Base-by-base conservation (phyloP, 2,329 filamentous ascomycete genomes). In the Chaetomiaceae sp. region DNA sequence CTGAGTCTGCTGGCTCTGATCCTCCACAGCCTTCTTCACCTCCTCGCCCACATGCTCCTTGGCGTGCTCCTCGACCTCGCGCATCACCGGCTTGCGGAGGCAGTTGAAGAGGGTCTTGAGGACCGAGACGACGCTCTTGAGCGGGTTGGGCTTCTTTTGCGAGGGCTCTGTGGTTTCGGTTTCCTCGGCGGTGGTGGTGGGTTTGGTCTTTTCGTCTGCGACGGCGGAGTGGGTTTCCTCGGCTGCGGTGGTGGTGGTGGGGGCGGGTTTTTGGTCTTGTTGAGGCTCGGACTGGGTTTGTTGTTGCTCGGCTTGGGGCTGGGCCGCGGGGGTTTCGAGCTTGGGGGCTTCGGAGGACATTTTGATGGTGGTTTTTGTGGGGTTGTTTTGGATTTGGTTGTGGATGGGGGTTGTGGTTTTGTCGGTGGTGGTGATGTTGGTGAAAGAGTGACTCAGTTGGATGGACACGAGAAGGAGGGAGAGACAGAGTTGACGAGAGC, bases 81-180 rank as follows among this genome's bases (percentile, higher is more conserved):
- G 20, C 15, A 37, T 15, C n/a, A 20, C 36, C 7, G 50, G 55
- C 51, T 54, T 54, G 33, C 39, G 42, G 17, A 57, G 44, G 47
- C 55, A 57, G 22, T 17, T 31, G 36, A 57, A 54, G 9, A 57
- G 25, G 1, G 44, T 42, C 51, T 57, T 54, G 48, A 57, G 12
- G 5, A 51, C 31, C 15, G n/a, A 9, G 36, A 22, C 3, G 36
- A 52, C 12, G 12, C 45, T 54, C 44, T 57, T 57, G 38, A 57
- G 48, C 39, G 48, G 51, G 39, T 33, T 52, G 39, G 47, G 20
- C 47, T 57, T 54, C 53, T 54, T 54, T 3, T 44, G 25, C 33
- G 54, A 8, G 31, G 20, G n/a, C 7, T 19, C 15, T 6, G 44
- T 6, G 23, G 23, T 7, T 4, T 23, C 36, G 20, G 33, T 9